phyloP scores from a whole-genome alignment of 164 flowering plant species.

The Paratinospora sagittata region DNA sequence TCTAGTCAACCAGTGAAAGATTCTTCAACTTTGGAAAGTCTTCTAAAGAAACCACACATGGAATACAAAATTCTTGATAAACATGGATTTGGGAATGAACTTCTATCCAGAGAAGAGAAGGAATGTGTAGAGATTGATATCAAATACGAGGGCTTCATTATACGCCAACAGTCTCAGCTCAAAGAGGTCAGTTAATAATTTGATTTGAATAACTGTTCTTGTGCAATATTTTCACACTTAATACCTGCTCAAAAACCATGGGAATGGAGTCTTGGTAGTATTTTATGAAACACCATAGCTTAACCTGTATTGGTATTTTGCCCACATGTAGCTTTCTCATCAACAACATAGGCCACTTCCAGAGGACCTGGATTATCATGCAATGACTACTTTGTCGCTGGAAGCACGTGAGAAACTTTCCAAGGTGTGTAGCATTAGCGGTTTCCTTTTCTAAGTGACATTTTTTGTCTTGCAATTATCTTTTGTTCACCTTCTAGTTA shows the following conservation, averaged over 20 bases:
- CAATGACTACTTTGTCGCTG: conserved; percentile 72
- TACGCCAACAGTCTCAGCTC: conserved; percentile 76
- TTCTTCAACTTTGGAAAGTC: conserved; percentile 62
- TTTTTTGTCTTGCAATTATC: background rate
- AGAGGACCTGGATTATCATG: conserved; percentile 73
- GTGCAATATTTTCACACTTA: background rate
- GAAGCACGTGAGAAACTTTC: conserved; percentile 94
- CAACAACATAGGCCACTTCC: conserved; percentile 78
- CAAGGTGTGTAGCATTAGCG: conserved; percentile 41
- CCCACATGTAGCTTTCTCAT: conserved; percentile 54
- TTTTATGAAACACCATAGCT: background rate
- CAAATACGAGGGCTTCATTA: conserved; percentile 92
- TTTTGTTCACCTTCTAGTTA: background rate
- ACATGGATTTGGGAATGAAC: conserved; percentile 81
- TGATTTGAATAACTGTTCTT: background rate
- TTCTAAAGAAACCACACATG: conserved; percentile 89
- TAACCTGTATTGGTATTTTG: background rate
- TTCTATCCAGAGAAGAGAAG: conserved; percentile 65
- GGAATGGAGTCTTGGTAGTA: background rate
- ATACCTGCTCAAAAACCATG: background rate
- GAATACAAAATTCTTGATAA: conserved; percentile 70
- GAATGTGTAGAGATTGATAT: conserved; percentile 90
- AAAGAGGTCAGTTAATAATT: conserved; percentile 49
- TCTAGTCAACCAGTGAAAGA: conserved; percentile 84
- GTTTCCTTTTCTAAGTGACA: background rate